Conservation (phyloP, 140 eudicot species). For the Cichorium intybus region DNA sequence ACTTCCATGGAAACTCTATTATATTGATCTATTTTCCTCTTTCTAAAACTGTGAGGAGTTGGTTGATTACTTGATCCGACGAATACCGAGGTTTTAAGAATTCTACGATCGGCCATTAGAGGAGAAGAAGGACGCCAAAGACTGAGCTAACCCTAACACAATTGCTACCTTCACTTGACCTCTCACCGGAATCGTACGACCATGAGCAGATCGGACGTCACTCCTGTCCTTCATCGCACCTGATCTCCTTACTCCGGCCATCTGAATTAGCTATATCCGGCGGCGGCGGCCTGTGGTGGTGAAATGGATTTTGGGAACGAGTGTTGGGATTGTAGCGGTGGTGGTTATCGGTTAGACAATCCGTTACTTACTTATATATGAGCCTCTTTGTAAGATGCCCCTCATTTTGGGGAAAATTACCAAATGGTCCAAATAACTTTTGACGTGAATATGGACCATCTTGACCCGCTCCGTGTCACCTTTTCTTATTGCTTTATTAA, state of each 20-base stretch:
- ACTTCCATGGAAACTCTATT: too few species aligned
- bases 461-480: background rate
- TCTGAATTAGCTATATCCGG: background rate
- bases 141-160: conserved; percentile 42
- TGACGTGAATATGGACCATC: conserved; percentile 6
- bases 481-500: background rate
- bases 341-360: background rate
- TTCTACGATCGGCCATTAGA: conserved; percentile 24
- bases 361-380: background rate
- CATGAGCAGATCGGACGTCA: background rate
- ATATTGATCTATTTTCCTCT: background rate
- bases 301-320: background rate
- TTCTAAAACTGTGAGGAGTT: background rate
- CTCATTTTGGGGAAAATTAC: background rate
- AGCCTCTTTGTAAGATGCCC: background rate
- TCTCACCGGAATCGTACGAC: conserved; percentile 50
- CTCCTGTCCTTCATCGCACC: background rate
- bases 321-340: background rate
- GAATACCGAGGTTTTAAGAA: background rate
- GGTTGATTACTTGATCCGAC: background rate
- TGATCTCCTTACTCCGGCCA: conserved; percentile 18
- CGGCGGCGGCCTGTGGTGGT: background rate
- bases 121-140: conserved; percentile 48
- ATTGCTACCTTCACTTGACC: conserved; percentile 61
- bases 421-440: background rate